Evolutionary conservation across 108 stramenopile genomes (phyloP), one percentile per base, ranked within the genome.

Genomic region (Skeletonema tropicum): DNA sequence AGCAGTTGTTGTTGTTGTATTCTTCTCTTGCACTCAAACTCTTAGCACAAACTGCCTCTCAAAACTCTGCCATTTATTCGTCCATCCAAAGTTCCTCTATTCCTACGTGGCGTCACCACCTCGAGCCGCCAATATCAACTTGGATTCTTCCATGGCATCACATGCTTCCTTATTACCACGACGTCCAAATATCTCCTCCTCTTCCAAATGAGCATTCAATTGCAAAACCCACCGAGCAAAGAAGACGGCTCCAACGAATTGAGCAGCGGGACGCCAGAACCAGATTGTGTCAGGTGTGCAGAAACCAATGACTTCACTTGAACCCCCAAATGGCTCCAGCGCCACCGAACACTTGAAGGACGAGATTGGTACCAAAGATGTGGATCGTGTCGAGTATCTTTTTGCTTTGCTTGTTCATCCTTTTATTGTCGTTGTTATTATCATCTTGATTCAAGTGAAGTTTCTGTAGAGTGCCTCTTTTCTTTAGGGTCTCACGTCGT

Each of bases 251-350:
- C 84, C 86, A 14, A 83, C 41, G 19, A 45, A 39, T n/a, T n/a
- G n/a, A n/a, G n/a, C n/a, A n/a, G n/a, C n/a, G n/a, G n/a, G n/a
- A n/a, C n/a, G n/a, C n/a, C 86, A 89, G 67, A 89, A 85, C 73
- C 79, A 80, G 21, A 71, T 38, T 9, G 77, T 85, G 6, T 59
- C 38, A 3, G 69, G 23, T 7, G 60, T 73, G 3, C 88, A 82
- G 8, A 89, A 49, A 1, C 88, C 88, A 29, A 77, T n/a, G 9
- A 68, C 86, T 57, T 89, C 88, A 46, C 76, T 78, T n/a, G 63
- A 85, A 86, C 23, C 88, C 88, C 88, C 88, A 89, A 7, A 86
- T 76, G 12, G 88, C 88, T 45, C 45, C 86, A 1, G 77, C 82
- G 17, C 75, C 82, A 29, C 86, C 88, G 21, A 85, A 75, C 12